Base-by-base conservation (phyloP, 2,329 filamentous ascomycete species). In the Apiospora pterosperma region DNA sequence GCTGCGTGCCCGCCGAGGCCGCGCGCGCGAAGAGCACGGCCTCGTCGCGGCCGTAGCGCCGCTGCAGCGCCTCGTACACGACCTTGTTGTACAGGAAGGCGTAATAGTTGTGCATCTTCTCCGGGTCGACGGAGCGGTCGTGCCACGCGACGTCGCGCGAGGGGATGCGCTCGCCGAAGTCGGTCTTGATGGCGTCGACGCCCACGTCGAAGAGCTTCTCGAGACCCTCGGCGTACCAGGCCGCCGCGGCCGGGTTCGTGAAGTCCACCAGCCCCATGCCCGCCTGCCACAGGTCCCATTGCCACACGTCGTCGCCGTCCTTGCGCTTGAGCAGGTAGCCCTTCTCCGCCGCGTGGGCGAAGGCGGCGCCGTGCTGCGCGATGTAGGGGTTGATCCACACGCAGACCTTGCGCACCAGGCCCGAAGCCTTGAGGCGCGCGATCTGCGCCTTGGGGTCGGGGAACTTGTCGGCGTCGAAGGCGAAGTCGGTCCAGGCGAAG, bases 321-420 rank as follows among this genome's bases (percentile, higher is more conserved):
- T 84, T 86, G 34, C 89, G 85, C 79, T 89, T 90, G 65, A 92
- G 81, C 21, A 92, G 82, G 70, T 91, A 92, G 0, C 89, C 89
- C 63, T 87, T 88, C 64, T 86, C 83, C 44, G 84, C 85, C 44
- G 88, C 90, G 67, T 88, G 82, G 64, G 81, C 78, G 77, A 92
- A 92, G 0, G 90, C 80, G 0, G 85, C 86, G 2, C 88, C 90
- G 38, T 89, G 86, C 76, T 92, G 90, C 0, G 85, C 90, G 36
- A 92, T 84, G 73, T 92, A 92, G 0, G 90, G 88, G 73, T 92
- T 92, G 66, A 91, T 91, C 90, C 90, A 92, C 21, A 92, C 89
- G 69, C 88, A 90, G 69, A 92, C 85, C 71, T 90, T 90, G 68
- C 81, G 82, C 65, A 81, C 81, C 42, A 92, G 80, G 0, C 86